Percentiles rank a stretch among this genome's conserved stretches.
Evolutionary conservation across 176 grass and related monocot genomes (phyloP).

Genomic region (Zea mays): Zm-B73-REFERENCE-NAM-5.0 NC_050100.1:4655501-4656000

Average conservation of each 20-base stretch:
- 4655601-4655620: constrained; percentile 19
- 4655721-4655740: not conserved
- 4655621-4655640: constrained; percentile 14
- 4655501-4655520: constrained; percentile 87
- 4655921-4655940: not conserved
- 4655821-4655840: constrained; percentile 96
- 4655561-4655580: constrained; percentile 86
- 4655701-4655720: constrained; percentile 90
- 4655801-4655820: constrained; percentile 92
- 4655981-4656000: not conserved
- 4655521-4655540: constrained; percentile 70
- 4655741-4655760: not conserved
- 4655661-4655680: constrained; percentile 89
- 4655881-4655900: constrained; percentile 96
- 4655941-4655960: not conserved
- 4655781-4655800: constrained; percentile 72
- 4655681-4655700: constrained; percentile 94
- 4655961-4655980: not conserved
- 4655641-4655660: constrained; percentile 77
- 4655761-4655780: not conserved
- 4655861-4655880: constrained; percentile 96
- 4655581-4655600: constrained; percentile 27
- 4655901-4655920: constrained; percentile 61
- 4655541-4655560: constrained; percentile 83
- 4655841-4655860: constrained; percentile 90